Base-by-base conservation (phyloP, 306 rosid genomes). In the Crotalaria pallida region DNA sequence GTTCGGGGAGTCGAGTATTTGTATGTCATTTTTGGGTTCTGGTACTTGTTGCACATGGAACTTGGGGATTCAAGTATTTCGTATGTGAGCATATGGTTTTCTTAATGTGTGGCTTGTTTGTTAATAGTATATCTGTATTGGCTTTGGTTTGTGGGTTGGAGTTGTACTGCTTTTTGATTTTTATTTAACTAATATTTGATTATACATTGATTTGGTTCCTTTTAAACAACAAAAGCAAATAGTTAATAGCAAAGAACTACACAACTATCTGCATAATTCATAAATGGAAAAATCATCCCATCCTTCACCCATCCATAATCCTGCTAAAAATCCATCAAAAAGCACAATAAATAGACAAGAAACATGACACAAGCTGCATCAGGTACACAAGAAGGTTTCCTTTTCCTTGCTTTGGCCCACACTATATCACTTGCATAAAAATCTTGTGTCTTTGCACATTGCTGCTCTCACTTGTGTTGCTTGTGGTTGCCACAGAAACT, bases 361-460 rank as follows among this genome's bases (percentile, higher is more conserved):
- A 95, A 95, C 99, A 95, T 95, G 60, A 95, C 92, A 79, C 97
- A 95, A 62, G 97, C 99, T 45, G 99, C 96, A 83, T 87, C 92
- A 5, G 96, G 72, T 58, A 91, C 77, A 72, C 92, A 91, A 84
- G 97, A 89, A 18, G 99, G 99, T 82, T 95, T 97, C 76, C 85
- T 87, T 48, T 79, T 89, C 65, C 97, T 92, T 2, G 99, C 88
- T 84, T 88, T 95, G 38, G 99, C 99, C 99, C 99, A 95, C 74
- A 95, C 97, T 77, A 86, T 84, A 59, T 95, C 99, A 43, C 96
- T 85, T 0, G 96, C 90, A 72, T 95, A 91, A 75, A 95, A 95
- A 70, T 95, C 93, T 75, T 91, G 97, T 0, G 97, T n/a, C n/a
- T n/a, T n/a, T n/a, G n/a, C n/a, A n/a, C n/a, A n/a, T n/a, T n/a